Evolutionary conservation across 2,329 filamentous ascomycete species (phyloP), one percentile per base, ranked within the genome.

Genomic region (Diaporthe velutina): DNA sequence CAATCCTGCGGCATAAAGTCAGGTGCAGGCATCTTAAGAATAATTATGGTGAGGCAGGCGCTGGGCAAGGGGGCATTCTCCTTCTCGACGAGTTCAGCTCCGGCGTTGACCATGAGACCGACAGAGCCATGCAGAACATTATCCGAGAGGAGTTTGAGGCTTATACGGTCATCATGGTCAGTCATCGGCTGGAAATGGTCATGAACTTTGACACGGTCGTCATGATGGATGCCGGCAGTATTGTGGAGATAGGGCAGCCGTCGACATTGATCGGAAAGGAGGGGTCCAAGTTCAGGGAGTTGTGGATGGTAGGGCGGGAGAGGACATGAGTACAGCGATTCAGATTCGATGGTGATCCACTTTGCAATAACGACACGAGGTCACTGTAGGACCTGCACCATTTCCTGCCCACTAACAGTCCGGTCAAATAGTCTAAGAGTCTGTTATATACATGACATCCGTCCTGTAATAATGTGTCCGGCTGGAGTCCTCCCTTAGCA

Each of bases 121-220:
- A 87, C 45, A 80, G 83, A 35, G 75, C 77, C 9, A 86, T 87
- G 84, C 83, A 85, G 78, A 79, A 80, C 61, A 83, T 86, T 0
- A 85, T 87, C 38, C 75, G 79, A 6, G 61, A 79, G 2, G 85
- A 87, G 75, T 86, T 88, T 76, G 77, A 73, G 6, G 77, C 71
- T 5, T 86, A 85, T 75, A 94, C 92, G 0, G 88, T 94, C 15
- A 78, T 88, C 50, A 86, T 85, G 81, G 84, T 88, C 1, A 85
- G 84, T 22, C 87, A 88, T 74, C 81, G 86, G 9, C 78, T 88
- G 19, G 84, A 86, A 15, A 89, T 88, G 73, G 88, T 91, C 19
- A 82, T 88, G 75, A 86, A 88, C 71, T 90, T 88, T 78, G 88
- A 90, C 78, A 81, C 80, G 33, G 85, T 91, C 38, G 83, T 86